Evolutionary conservation across 768 basidiomycete genomes (phyloP), one percentile per base, ranked within the genome.

Genomic region (Dioszegia aurantiaca): DNA sequence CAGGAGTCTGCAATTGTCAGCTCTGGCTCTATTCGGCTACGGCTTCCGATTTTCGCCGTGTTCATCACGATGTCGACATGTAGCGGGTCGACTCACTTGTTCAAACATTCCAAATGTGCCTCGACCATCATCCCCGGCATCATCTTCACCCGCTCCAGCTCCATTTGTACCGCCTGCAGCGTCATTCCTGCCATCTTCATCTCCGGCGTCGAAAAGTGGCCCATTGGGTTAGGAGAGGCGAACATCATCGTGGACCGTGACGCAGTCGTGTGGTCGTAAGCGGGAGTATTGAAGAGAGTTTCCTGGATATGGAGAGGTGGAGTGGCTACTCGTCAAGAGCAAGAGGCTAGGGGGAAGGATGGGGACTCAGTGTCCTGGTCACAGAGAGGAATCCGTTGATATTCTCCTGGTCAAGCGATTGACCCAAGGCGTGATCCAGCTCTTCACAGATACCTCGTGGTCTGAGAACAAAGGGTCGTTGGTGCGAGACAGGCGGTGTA

Each of bases 161-260:
- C 69, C 61, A 68, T 58, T 31, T 65, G 66, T 6, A 73, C 60
- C 27, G 53, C 60, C 14, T 44, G 42, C 21, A 73, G 37, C 12
- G 65, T 67, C 72, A 67, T 63, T 31, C 33, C 56, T 21, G 72
- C 72, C 56, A 70, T 64, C 44, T 73, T 70, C 28, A 65, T 44
- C 36, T 73, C 69, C 6, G 62, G 51, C 5, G 55, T 31, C 1
- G 67, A 58, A 42, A 63, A 70, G 54, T 73, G 72, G 17, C 72
- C 72, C 67, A 73, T 68, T 0, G 72, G 72, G 26, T 46, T 37
- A 11, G 69, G 39, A 5, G 69, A 67, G 14, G 64, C 48, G 67
- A 70, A 73, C 72, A 73, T 70, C 65, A 67, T 73, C 14, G 58
- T 58, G 44, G 12, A 28, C n/a, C n/a, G n/a, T 41, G 40, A 28